Percentiles rank a stretch among this genome's conserved stretches.
Evolutionary conservation across 1,284 basidiomycete species (phyloP).

Genomic region (Cryptococcus sp.): DNA sequence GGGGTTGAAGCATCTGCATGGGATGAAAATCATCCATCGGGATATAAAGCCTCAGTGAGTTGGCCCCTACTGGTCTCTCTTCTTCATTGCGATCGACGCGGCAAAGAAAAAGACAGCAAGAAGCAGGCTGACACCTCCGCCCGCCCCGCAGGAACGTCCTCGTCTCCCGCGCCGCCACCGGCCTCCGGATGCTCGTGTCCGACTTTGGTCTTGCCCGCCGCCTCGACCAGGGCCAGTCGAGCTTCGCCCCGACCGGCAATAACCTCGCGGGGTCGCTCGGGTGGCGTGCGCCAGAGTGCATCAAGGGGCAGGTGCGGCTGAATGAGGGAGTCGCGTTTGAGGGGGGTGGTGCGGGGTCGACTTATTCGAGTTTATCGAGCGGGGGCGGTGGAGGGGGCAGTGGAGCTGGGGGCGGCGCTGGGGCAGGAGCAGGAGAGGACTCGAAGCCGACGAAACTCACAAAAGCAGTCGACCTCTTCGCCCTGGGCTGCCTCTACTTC

Average conservation of each 20-base stretch:
- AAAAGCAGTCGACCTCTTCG: constrained; percentile 91
- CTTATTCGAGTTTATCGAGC: constrained; percentile 20
- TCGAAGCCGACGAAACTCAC: constrained; percentile 61
- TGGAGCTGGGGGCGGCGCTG: constrained; percentile 2
- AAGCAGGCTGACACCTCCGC: constrained; percentile 5
- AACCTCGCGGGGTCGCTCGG: constrained; percentile 79
- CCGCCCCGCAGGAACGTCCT: constrained; percentile 72
- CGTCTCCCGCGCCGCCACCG: constrained; percentile 67
- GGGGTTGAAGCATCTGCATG: constrained; percentile 86
- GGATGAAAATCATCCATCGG: constrained; percentile 91
- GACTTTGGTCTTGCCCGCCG: constrained; percentile 94
- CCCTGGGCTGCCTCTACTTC: constrained; percentile 87
- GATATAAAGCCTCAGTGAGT: constrained; percentile 89
- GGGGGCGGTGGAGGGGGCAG: constrained; percentile 12
- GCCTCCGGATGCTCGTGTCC: constrained; percentile 85
- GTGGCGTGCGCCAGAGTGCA: constrained; percentile 91
- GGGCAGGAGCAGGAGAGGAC: constrained; percentile 7
- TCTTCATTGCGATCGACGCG: neutral
- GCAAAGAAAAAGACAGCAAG: neutral
- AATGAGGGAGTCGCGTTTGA: constrained; percentile 62
- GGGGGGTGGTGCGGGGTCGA: too few relatives aligned
- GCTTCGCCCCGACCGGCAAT: constrained; percentile 76
- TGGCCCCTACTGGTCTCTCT: neutral
- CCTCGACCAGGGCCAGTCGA: constrained; percentile 87
- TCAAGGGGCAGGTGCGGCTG: constrained; percentile 83